Evolutionary conservation across 257 asterid genomes (phyloP), one percentile per base, ranked within the genome.

Genomic region (Gardenia jasminoides): DNA sequence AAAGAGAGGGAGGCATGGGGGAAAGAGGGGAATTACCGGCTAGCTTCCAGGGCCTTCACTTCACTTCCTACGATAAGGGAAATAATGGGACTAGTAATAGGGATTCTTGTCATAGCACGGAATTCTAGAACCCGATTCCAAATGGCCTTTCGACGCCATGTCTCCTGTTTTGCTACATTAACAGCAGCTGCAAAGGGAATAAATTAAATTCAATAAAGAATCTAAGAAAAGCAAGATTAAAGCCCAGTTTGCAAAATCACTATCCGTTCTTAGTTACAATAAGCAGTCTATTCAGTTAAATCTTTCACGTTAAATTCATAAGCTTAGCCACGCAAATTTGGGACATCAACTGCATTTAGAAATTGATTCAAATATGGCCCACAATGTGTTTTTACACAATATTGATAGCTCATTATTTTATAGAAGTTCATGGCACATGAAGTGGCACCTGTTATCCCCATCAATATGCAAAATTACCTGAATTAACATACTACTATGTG

Each of bases 31-130:
- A 74, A 26, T 72, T 43, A 94, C 99, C 97, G 80, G 96, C 98
- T 96, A 83, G 97, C 97, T 90, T 90, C 89, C 74, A 96, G 89
- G 78, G 99, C 99, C 88, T 87, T 93, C 75, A 83, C 90, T 87
- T 93, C 99, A 81, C 87, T 86, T 75, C 98, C 99, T 67, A 96
- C 96, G 28, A 95, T 80, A 59, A 95, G 85, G 50, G 90, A 87
- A 76, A 87, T 74, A 61, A 87, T 87, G 68, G 86, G 87, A 80
- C 88, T 87, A 69, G 82, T 83, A 33, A 87, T 88, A 0, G 91
- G 83, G 16, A 87, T 82, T 54, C 90, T 87, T 1, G 90, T 87
- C 82, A 87, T 84, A 65, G 84, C 85, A 71, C 87, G 90, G 83
- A 94, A 94, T 33, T 92, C 97, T 68, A 84, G 84, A 43, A 94